A percentile compares a stretch with the other conserved stretches of the same genome.
Conservation (phyloP, 371 early-diverging fungal genomes). For the Apophysomyces sp. region DNA sequence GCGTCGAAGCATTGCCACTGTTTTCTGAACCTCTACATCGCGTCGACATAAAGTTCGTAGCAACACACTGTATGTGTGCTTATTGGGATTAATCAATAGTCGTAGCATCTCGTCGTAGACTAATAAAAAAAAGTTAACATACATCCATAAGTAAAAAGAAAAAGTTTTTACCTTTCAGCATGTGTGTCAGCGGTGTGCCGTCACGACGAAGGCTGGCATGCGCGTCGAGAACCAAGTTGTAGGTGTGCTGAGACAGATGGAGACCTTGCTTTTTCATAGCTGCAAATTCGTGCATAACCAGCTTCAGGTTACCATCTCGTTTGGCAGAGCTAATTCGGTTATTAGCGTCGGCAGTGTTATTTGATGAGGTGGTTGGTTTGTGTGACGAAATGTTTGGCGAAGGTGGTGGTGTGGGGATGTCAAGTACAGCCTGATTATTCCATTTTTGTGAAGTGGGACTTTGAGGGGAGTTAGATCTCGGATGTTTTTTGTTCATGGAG, state of each 20-base stretch:
- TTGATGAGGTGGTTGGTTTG: not conserved
- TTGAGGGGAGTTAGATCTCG: not conserved
- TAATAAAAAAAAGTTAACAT: not conserved
- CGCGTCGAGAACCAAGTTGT: slow-evolving; percentile 44
- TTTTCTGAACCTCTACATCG: slow-evolving; percentile 46
- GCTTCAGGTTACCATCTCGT: slow-evolving; percentile 32
- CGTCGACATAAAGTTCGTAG: slow-evolving; percentile 40
- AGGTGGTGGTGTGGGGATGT: slow-evolving; percentile 24
- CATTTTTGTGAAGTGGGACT: not conserved
- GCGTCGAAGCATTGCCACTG: slow-evolving; percentile 37
- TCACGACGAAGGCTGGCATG: slow-evolving; percentile 34
- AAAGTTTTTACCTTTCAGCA: slow-evolving; percentile 29
- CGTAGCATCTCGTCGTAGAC: slow-evolving; percentile 45
- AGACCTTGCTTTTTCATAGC: slow-evolving; percentile 35
- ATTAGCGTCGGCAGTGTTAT: slow-evolving; percentile 25
- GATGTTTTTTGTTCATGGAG: not conserved
- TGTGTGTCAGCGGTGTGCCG: slow-evolving; percentile 30
- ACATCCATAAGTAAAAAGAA: not conserved
- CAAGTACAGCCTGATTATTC: slow-evolving; percentile 12
- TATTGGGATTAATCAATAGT: slow-evolving; percentile 24
- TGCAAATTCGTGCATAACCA: slow-evolving; percentile 29
- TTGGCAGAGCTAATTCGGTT: slow-evolving; percentile 30
- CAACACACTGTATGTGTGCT: slow-evolving; percentile 29
- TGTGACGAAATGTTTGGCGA: slow-evolving; percentile 24
- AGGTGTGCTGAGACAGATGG: slow-evolving; percentile 32